Conservation (phyloP, 768 basidiomycete genomes). For the Mrakia hoshinonis region DNA sequence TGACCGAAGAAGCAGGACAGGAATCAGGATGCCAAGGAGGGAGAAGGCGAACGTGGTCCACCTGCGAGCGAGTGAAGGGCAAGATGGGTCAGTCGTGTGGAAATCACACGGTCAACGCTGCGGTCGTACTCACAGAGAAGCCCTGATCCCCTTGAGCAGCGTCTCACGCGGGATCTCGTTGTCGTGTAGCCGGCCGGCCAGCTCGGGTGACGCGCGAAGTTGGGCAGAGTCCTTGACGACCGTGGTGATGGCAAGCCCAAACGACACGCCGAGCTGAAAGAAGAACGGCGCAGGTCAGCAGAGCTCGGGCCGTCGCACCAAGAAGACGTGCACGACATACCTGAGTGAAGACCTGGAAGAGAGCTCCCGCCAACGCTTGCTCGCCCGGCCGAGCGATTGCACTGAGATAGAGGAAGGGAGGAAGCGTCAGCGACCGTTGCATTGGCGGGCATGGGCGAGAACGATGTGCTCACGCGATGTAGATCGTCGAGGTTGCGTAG, state of each 20-base stretch:
- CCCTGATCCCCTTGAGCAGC: constrained; percentile 9
- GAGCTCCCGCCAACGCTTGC: constrained; percentile 14
- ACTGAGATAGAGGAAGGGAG: no score
- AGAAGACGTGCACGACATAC: neutral
- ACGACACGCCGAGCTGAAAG: constrained; percentile 12
- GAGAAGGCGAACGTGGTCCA: constrained; percentile 11
- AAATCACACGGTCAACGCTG: neutral
- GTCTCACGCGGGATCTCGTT: neutral
- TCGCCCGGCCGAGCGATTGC: neutral
- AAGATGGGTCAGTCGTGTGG: no score
- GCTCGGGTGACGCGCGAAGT: neutral
- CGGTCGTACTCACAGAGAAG: constrained; percentile 11
- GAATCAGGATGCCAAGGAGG: neutral
- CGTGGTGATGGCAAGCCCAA: constrained; percentile 12
- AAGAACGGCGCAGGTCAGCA: neutral
- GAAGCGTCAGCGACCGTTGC: no score
- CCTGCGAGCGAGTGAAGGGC: neutral
- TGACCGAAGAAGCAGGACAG: neutral
- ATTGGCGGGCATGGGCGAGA: no score
- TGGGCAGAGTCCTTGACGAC: constrained; percentile 23
- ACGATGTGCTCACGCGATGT: no score
- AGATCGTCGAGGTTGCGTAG: constrained; percentile 1
- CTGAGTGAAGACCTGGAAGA: neutral
- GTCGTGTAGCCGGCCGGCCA: neutral
- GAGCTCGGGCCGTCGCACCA: neutral